Conservation (phyloP, 1,284 basidiomycete genomes). For the Macrocystidia cucumis region DNA sequence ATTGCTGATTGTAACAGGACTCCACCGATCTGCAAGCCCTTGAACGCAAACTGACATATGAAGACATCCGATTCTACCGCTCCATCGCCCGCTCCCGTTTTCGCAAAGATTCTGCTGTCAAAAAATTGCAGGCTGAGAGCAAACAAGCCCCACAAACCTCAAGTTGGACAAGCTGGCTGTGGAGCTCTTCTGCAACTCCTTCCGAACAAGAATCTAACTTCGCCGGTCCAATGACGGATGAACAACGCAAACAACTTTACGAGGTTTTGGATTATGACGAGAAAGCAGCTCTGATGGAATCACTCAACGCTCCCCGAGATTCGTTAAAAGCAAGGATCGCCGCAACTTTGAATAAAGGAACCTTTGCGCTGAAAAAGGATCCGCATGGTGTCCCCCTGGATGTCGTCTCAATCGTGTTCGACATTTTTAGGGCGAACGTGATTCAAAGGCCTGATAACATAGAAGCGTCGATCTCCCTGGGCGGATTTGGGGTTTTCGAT, state of each 20-base stretch:
- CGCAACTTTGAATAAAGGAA: slow-evolving; percentile 81
- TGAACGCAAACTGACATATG: slow-evolving; percentile 84
- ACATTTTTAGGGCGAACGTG: slow-evolving; percentile 81
- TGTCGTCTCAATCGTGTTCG: slow-evolving; percentile 86
- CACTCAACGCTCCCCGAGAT: slow-evolving; percentile 71
- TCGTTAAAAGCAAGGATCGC: slow-evolving; percentile 76
- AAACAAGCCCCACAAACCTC: slow-evolving; percentile 41
- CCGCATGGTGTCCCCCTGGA: slow-evolving; percentile 61
- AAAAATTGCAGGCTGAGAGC: slow-evolving; percentile 65
- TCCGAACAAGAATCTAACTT: slow-evolving; percentile 37
- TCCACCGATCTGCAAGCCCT: slow-evolving; percentile 52
- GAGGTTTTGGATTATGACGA: slow-evolving; percentile 94
- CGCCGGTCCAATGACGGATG: slow-evolving; percentile 76
- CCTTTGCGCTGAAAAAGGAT: slow-evolving; percentile 73
- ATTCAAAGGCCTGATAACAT: slow-evolving; percentile 83
- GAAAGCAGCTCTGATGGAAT: slow-evolving; percentile 63
- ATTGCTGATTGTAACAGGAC: slow-evolving; percentile 42
- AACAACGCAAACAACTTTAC: slow-evolving; percentile 91
- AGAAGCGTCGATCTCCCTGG: slow-evolving; percentile 78
- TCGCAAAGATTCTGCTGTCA: slow-evolving; percentile 76
- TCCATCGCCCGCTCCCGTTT: slow-evolving; percentile 90
- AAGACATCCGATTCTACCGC: slow-evolving; percentile 96
- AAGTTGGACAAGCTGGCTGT: slow-evolving; percentile 83
- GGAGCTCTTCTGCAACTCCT: slow-evolving; percentile 53
- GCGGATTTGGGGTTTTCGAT: slow-evolving; percentile 88